Conservation (phyloP, 1,284 basidiomycete species). For the Papiliotrema laurentii region DNA sequence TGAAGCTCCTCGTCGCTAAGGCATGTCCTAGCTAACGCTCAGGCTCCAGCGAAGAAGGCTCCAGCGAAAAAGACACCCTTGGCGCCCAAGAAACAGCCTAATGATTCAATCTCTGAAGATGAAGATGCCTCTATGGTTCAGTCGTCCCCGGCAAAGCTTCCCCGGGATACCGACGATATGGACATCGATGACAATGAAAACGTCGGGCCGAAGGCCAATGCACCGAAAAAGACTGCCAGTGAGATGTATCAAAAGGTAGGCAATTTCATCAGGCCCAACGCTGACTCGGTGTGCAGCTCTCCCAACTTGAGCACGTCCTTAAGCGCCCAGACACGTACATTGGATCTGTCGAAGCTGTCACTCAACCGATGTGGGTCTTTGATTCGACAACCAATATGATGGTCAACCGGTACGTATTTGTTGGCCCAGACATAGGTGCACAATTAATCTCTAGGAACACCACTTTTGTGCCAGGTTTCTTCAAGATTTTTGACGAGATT, state of each 20-base stretch:
- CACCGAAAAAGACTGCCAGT: conserved; percentile 76
- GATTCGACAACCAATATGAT: conserved; percentile 75
- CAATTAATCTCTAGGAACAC: conserved; percentile 67
- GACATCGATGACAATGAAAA: conserved; percentile 24
- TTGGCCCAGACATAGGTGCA: neutral
- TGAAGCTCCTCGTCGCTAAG: neutral
- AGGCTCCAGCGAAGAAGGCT: conserved; percentile 47
- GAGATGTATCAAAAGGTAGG: conserved; percentile 88
- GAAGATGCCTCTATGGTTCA: conserved; percentile 38
- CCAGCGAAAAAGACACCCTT: conserved; percentile 48
- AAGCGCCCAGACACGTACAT: conserved; percentile 98
- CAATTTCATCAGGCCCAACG: neutral
- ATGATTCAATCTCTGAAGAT: conserved; percentile 56
- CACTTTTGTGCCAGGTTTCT: conserved; percentile 94
- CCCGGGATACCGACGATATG: conserved; percentile 13
- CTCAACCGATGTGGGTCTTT: conserved; percentile 85
- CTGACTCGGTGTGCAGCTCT: conserved; percentile 63
- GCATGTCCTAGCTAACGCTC: conserved; percentile 24
- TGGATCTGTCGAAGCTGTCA: conserved; percentile 82
- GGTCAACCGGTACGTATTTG: conserved; percentile 55
- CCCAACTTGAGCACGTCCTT: conserved; percentile 94
- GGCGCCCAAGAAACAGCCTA: conserved; percentile 61
- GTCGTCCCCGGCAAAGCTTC: conserved; percentile 37
- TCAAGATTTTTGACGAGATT: conserved; percentile 99
- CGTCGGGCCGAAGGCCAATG: conserved; percentile 28